These are phyloP conservation scores for Colletotrichum lentis DNA, from an alignment of 2,329 filamentous ascomycete species.

Conservation along the genomic window DNA sequence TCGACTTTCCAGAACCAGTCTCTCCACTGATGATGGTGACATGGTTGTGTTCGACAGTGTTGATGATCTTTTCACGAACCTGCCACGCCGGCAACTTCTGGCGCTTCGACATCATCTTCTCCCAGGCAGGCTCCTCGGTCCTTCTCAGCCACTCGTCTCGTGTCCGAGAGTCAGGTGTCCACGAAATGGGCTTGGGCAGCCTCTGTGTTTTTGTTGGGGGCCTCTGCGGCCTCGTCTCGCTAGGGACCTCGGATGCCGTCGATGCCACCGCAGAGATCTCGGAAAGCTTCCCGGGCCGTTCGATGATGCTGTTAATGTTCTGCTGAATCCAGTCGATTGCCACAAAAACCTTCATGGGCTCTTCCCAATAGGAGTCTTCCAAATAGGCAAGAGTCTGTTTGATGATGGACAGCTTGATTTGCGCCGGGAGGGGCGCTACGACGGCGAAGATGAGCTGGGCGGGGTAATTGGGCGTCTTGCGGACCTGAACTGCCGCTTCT, in stretches of 20 bases:
- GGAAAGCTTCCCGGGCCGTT: slow-evolving; percentile 81
- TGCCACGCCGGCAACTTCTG: slow-evolving; percentile 87
- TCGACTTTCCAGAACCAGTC: slow-evolving; percentile 96
- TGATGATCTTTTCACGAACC: slow-evolving; percentile 78
- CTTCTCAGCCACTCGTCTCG: slow-evolving; percentile 74
- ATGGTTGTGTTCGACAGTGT: slow-evolving; percentile 77
- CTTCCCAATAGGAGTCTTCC: slow-evolving; percentile 74
- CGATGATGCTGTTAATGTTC: slow-evolving; percentile 81
- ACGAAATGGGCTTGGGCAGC: slow-evolving; percentile 68
- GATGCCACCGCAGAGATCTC: slow-evolving; percentile 84
- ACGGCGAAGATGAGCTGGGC: slow-evolving; percentile 74
- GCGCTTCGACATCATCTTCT: slow-evolving; percentile 77
- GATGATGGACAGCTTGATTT: slow-evolving; percentile 90
- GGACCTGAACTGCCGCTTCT: slow-evolving; percentile 69
- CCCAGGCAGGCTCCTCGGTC: slow-evolving; percentile 70
- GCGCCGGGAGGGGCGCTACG: slow-evolving; percentile 78
- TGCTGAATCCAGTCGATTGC: slow-evolving; percentile 91
- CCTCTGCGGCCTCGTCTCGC: slow-evolving; percentile 41
- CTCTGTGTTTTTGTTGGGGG: slow-evolving; percentile 48
- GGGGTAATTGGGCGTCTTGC: slow-evolving; percentile 79
- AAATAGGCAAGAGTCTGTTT: slow-evolving; percentile 79
- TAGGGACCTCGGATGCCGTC: slow-evolving; percentile 64
- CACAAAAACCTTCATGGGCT: slow-evolving; percentile 89
- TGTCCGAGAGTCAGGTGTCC: slow-evolving; percentile 67
- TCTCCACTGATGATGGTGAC: slow-evolving; percentile 97